Base-by-base conservation (phyloP, 192 early-diverging fungal species). In the Linderina pennispora region DNA sequence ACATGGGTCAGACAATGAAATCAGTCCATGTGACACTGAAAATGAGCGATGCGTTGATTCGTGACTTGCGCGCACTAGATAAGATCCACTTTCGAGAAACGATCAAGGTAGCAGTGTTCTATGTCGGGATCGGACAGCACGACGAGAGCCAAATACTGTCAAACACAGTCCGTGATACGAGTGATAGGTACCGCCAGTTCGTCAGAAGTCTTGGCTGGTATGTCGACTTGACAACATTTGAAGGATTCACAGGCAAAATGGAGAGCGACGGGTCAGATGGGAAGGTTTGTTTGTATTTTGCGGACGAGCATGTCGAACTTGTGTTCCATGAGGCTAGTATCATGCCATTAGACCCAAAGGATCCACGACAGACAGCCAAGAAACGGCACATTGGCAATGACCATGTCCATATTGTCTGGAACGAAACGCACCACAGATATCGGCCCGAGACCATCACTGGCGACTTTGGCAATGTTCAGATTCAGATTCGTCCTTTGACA, bases 331-430 rank as follows among this genome's bases (percentile, higher is more conserved):
- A 97, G 48, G 86, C 80, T 0, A 82, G 86, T 0, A 78, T 80
- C 11, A 91, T 99, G 85, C 92, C 92, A 4, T 90, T 73, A 0
- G 90, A 93, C 42, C 59, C 59, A 2, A 55, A 55, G 26, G 96
- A 99, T 55, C 50, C 74, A 4, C 92, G 91, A 32, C 92, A 94
- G 55, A 47, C 96, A 18, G 91, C 88, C 58, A 97, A 97, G 88
- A 98, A 98, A 83, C 85, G 96, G 10, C 96, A 99, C 52, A 88
- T 99, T 62, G 96, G 96, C 21, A 99, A 99, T 57, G 94, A 99
- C 53, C 94, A 97, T 58, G 90, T 99, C 8, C 96, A 99, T 50
- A 91, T 99, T 38, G 77, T 99, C 8, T 99, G 92, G 92, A 97
- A 95, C 57, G 96, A 99, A 57, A 89, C 95, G 43, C 68, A 77